Percentiles rank a stretch among this genome's conserved stretches.
phyloP scores from a whole-genome alignment of 495 filamentous ascomycete species.

The Aspergillus asperescens region DNA sequence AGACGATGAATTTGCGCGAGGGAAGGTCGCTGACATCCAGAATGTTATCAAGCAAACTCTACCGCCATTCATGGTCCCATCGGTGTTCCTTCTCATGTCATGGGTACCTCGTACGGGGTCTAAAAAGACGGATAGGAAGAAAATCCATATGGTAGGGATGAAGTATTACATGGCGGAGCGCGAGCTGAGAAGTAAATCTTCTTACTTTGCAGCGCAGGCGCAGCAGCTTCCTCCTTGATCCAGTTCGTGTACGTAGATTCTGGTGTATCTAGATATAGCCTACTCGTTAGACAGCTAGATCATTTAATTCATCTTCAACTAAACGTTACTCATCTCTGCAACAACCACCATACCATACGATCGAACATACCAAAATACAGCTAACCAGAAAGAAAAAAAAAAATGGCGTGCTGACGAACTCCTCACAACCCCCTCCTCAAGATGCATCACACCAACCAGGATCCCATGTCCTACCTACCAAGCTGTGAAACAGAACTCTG shows the following conservation, averaged over 20 bases:
- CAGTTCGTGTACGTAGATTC: not conserved
- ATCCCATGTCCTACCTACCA: no score
- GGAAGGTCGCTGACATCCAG: not conserved
- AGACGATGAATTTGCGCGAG: not conserved
- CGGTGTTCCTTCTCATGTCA: conserved; percentile 22
- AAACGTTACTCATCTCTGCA: no score
- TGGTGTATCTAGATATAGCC: not conserved
- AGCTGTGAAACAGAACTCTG: no score
- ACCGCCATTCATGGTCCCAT: conserved; percentile 23
- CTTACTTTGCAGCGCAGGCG: not conserved
- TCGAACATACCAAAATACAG: no score
- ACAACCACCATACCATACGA: no score
- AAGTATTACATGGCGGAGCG: conserved; percentile 2
- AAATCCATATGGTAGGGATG: conserved; percentile 10
- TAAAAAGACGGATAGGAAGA: conserved; percentile 41
- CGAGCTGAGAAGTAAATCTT: not conserved
- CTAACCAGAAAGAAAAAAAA: not conserved
- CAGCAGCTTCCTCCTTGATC: not conserved
- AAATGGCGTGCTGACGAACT: no score
- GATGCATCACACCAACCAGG: no score
- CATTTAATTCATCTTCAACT: no score
- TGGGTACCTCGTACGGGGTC: conserved; percentile 38
- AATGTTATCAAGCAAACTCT: conserved; percentile 14
- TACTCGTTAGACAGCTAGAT: not conserved
- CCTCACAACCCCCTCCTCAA: no score